These are phyloP conservation scores for Nadsonia commutata DNA, from an alignment of 1,139 yeast genomes.

Conservation along the genomic window DNA sequence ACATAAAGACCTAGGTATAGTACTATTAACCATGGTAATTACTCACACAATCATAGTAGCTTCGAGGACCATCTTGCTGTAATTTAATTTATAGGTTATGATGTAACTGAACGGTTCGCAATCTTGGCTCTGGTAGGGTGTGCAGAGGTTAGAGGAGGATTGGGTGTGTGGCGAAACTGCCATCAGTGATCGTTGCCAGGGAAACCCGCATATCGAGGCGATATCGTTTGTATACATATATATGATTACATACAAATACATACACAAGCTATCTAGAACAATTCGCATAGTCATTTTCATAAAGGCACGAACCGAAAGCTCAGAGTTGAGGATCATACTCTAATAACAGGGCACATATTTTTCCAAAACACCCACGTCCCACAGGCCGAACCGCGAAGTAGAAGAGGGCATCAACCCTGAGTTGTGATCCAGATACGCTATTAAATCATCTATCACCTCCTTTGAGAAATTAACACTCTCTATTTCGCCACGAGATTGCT, in stretches of 20 bases:
- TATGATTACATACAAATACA: too few relatives aligned
- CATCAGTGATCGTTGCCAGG: background rate
- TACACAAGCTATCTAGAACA: too few relatives aligned
- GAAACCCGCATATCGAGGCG: background rate
- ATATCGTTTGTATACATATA: too few relatives aligned
- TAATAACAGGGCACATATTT: too few relatives aligned
- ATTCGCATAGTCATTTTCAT: too few relatives aligned
- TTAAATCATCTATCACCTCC: conserved; percentile 19
- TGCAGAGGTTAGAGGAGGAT: background rate
- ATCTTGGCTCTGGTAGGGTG: background rate
- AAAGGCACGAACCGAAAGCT: too few relatives aligned
- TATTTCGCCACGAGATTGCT: conserved; percentile 24
- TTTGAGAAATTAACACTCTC: conserved; percentile 26
- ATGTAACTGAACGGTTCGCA: conserved; percentile 5
- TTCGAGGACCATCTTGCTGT: conserved; percentile 61
- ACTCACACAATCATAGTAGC: conserved; percentile 77
- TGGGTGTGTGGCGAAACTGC: background rate
- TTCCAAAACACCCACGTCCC: conserved; percentile 22
- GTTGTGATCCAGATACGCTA: conserved; percentile 18
- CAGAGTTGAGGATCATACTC: too few relatives aligned
- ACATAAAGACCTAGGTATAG: too few relatives aligned
- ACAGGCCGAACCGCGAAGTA: conserved; percentile 19
- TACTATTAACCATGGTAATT: too few relatives aligned
- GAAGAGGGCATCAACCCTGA: conserved; percentile 24
- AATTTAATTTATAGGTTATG: background rate